phyloP scores from a whole-genome alignment of 2,329 filamentous ascomycete species.

The Cadophora luteo-olivacea region DNA sequence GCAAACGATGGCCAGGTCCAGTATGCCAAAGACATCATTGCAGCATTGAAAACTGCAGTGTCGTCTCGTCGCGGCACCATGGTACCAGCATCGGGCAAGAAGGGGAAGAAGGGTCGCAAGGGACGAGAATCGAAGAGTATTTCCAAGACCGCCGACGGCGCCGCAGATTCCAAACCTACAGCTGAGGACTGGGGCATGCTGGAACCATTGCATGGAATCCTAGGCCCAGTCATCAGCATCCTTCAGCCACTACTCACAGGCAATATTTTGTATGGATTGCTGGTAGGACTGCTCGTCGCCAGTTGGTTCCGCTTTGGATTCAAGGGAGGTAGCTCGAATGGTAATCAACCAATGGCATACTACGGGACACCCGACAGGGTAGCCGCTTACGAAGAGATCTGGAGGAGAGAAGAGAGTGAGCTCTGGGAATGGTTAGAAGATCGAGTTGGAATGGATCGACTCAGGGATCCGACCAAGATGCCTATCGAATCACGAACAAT shows the following conservation, averaged over 20 bases:
- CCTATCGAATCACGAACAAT: slow-evolving; percentile 39
- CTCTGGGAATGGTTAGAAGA: slow-evolving; percentile 46
- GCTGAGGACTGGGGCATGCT: slow-evolving; percentile 74
- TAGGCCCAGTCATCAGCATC: slow-evolving; percentile 75
- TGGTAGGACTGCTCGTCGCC: slow-evolving; percentile 75
- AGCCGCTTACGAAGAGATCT: slow-evolving; percentile 91
- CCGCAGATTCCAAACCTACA: slow-evolving; percentile 42
- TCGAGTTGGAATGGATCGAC: slow-evolving; percentile 70
- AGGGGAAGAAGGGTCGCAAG: slow-evolving; percentile 56
- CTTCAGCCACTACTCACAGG: slow-evolving; percentile 74
- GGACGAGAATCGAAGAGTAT: slow-evolving; percentile 53
- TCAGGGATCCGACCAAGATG: slow-evolving; percentile 57
- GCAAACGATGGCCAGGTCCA: slow-evolving; percentile 87
- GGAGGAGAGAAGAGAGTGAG: slow-evolving; percentile 46
- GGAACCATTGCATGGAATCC: slow-evolving; percentile 75
- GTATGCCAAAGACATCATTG: slow-evolving; percentile 82
- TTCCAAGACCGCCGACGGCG: slow-evolving; percentile 48
- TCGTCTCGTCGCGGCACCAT: slow-evolving; percentile 64
- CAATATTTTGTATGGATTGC: slow-evolving; percentile 77
- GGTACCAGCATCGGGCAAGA: slow-evolving; percentile 58
- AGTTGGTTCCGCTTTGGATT: slow-evolving; percentile 73
- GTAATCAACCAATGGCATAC: slow-evolving; percentile 48
- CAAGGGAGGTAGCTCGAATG: slow-evolving; percentile 47
- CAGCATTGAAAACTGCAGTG: slow-evolving; percentile 75
- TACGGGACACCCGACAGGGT: slow-evolving; percentile 66